A percentile compares a stretch with the other conserved stretches of the same genome.
phyloP scores from a whole-genome alignment of 768 basidiomycete genomes.

The Agaricus subrufescens region DNA sequence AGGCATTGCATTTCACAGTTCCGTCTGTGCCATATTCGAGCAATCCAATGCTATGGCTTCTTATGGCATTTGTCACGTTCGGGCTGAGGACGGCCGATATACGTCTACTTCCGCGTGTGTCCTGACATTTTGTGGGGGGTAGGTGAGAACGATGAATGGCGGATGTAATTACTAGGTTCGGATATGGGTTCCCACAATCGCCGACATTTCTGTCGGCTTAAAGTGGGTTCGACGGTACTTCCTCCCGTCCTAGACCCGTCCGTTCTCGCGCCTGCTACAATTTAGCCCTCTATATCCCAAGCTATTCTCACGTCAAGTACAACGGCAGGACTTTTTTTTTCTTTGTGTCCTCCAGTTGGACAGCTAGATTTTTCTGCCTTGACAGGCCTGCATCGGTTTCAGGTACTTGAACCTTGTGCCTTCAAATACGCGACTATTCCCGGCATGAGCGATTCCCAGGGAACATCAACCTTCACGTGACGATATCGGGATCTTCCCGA shows the following conservation, averaged over 20 bases:
- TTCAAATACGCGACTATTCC: background rate
- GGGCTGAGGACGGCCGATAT: no score
- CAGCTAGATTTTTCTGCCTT: background rate
- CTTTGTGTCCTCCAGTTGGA: background rate
- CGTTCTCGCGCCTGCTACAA: background rate
- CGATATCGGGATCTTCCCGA: background rate
- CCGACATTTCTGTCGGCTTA: background rate
- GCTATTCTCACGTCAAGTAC: conserved; percentile 2
- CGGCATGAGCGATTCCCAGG: background rate
- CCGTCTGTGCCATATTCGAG: no score
- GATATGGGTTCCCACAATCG: background rate
- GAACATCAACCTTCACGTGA: background rate
- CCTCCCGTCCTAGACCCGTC: no score
- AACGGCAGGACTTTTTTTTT: background rate
- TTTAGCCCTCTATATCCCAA: conserved; percentile 5
- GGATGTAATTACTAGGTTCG: background rate
- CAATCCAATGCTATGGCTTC: no score
- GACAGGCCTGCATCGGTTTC: background rate
- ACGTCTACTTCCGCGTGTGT: no score
- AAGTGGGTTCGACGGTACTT: background rate
- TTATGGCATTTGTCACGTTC: no score
- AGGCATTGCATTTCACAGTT: no score
- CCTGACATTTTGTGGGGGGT: no score
- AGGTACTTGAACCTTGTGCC: background rate
- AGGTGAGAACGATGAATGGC: background rate